Conservation (phyloP, 2,329 filamentous ascomycete species). For the Fusarium tuaranense region DNA sequence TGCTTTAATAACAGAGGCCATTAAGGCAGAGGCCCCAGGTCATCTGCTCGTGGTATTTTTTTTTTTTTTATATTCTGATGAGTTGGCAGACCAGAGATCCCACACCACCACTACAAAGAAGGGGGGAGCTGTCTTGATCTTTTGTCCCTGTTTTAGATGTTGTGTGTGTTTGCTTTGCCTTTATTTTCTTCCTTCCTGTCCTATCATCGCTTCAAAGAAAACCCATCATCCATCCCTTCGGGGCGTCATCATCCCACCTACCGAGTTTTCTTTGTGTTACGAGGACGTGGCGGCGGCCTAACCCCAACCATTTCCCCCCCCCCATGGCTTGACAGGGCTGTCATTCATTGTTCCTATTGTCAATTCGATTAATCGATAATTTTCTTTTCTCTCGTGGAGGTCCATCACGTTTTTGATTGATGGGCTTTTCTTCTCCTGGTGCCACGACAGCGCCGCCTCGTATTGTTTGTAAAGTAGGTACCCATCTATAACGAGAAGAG, state of each 20-base stretch:
- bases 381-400: background rate
- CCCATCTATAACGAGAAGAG: constrained; percentile 9
- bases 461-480: constrained; percentile 11
- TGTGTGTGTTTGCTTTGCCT: background rate
- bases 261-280: constrained; percentile 30
- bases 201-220: background rate
- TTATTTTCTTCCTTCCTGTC: background rate
- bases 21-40: constrained; percentile 36
- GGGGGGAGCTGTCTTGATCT: background rate
- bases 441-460: constrained; percentile 40
- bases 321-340: constrained; percentile 19
- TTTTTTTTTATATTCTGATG: constrained; percentile 36
- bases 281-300: constrained; percentile 32
- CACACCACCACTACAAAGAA: constrained; percentile 12
- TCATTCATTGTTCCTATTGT: background rate
- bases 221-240: constrained; percentile 5
- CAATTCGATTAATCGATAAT: background rate
- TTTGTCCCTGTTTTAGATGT: background rate
- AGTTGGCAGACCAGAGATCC: constrained; percentile 48
- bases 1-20: background rate
- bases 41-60: constrained; percentile 49
- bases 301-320: background rate
- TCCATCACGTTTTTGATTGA: constrained; percentile 29
- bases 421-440: constrained; percentile 23
- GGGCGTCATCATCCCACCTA: background rate